These are phyloP conservation scores for Aurinia saxatilis DNA, from an alignment of 345 rosid species.

Conservation along the genomic window DNA sequence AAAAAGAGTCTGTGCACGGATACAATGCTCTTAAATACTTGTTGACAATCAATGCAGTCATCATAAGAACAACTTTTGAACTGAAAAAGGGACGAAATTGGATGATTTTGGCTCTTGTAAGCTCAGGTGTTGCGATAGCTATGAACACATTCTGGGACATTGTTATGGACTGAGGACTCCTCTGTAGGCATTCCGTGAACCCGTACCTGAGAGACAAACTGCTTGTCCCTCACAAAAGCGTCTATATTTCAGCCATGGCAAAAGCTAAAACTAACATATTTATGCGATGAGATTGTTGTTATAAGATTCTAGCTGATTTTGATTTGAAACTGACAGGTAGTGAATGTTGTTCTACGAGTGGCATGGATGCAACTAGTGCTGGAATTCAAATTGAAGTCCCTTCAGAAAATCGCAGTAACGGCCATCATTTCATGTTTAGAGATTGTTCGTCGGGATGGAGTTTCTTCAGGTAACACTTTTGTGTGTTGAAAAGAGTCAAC, in stretches of 20 bases:
- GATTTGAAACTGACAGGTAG: slow-evolving; percentile 25
- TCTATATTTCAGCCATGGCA: slow-evolving; percentile 69
- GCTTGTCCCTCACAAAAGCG: slow-evolving; percentile 51
- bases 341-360: slow-evolving; percentile 47
- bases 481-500: neutral
- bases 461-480: slow-evolving; percentile 58
- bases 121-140: slow-evolving; percentile 47
- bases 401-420: slow-evolving; percentile 41
- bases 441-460: slow-evolving; percentile 63
- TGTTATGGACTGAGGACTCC: slow-evolving; percentile 70
- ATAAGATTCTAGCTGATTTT: neutral
- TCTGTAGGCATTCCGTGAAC: slow-evolving; percentile 53
- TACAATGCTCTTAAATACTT: slow-evolving; percentile 59
- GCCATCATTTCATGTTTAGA: slow-evolving; percentile 54
- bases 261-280: neutral
- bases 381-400: slow-evolving; percentile 37
- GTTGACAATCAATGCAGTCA: slow-evolving; percentile 55
- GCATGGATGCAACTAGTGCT: slow-evolving; percentile 68
- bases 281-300: neutral
- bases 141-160: slow-evolving; percentile 65
- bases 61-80: slow-evolving; percentile 49
- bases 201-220: slow-evolving; percentile 55
- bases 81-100: slow-evolving; percentile 48
- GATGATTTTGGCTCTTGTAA: slow-evolving; percentile 50
- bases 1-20: slow-evolving; percentile 44